Percentiles rank a stretch among this genome's conserved stretches.
Conservation (phyloP, 495 filamentous ascomycete genomes). For the Hypoxylon trugodes region DNA sequence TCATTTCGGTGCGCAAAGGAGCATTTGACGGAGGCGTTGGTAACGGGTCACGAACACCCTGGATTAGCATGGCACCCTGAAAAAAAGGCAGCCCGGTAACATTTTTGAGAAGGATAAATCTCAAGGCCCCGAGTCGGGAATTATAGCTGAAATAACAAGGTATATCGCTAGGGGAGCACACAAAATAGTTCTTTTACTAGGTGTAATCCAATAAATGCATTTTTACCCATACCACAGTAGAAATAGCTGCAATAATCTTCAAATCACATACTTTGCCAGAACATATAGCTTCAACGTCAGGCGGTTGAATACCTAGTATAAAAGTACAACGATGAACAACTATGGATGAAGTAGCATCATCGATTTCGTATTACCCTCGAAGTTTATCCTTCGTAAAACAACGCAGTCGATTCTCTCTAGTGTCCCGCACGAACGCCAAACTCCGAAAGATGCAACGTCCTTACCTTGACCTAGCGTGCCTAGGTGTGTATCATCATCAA, state of each 20-base stretch:
- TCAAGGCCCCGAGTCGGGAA: constrained; percentile 17
- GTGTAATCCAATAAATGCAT: constrained; percentile 38
- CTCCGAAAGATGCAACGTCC: constrained; percentile 24
- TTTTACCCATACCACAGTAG: constrained; percentile 31
- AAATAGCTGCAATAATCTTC: constrained; percentile 20
- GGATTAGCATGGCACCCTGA: constrained; percentile 24
- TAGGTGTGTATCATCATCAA: constrained; percentile 29
- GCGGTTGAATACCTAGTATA: constrained; percentile 13
- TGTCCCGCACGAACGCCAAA: constrained; percentile 38
- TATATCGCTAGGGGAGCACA: constrained; percentile 9
- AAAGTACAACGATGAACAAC: constrained; percentile 11
- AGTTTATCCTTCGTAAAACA: constrained; percentile 27
- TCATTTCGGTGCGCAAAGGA: constrained; percentile 18
- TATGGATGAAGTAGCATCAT: constrained; percentile 7
- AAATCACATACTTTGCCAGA: constrained; percentile 17
- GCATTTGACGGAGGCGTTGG: constrained; percentile 30
- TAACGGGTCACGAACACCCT: constrained; percentile 18
- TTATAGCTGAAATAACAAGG: constrained; percentile 25
- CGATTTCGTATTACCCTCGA: constrained; percentile 37
- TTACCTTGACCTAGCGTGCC: constrained; percentile 16
- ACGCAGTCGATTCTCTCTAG: constrained; percentile 17
- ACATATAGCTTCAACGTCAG: constrained; percentile 13
- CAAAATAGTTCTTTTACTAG: constrained; percentile 21
- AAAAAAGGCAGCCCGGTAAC: constrained; percentile 26
- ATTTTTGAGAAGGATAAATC: constrained; percentile 28